Evolutionary conservation across 2,329 filamentous ascomycete species (phyloP), one percentile per base, ranked within the genome.

Genomic region (Microsporum audouinii): DNA sequence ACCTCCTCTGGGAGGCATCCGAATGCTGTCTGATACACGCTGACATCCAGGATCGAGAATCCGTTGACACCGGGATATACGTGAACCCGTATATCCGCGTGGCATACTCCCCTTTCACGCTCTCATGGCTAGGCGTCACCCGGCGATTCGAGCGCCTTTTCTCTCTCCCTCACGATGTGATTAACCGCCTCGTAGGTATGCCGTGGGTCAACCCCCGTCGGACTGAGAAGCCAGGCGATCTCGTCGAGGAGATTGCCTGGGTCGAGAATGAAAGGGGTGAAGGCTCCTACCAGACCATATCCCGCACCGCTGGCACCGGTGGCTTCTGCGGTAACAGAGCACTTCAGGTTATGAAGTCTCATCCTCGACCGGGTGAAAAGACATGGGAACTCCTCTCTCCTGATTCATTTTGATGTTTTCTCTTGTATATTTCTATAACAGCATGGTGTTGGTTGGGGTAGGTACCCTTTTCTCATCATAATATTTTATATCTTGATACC

Each of bases 71-170:
- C 0, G 84, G 82, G 1, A 84, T 89, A 58, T 90, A 83, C 68
- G 82, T 90, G 77, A 91, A 91, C 68, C 88, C 88, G 0, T 90
- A 82, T 68, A 81, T 91, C 49, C 82, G 88, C 17, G 86, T 88
- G 3, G 84, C 87, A 1, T 90, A 91, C 70, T 80, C 82, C 55
- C 72, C 76, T 34, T 69, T 69, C 2, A 82, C 84, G 0, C 77
- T 88, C 6, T 74, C 74, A 0, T 85, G 82, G 81, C 76, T 89
- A 1, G 73, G 77, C 1, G 72, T 84, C 33, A 81, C 82, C 3
- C 81, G 82, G 62, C 82, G 84, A 10, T 85, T 87, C 67, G 88
- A 91, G 71, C 76, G 82, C 3, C 75, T 90, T 0, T 85, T 87
- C 63, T 76, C 78, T 0, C 71, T 81, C 2, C 77, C 83, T 2